phyloP scores from a whole-genome alignment of 2,329 filamentous ascomycete genomes.

The Botrytis aclada region DNA sequence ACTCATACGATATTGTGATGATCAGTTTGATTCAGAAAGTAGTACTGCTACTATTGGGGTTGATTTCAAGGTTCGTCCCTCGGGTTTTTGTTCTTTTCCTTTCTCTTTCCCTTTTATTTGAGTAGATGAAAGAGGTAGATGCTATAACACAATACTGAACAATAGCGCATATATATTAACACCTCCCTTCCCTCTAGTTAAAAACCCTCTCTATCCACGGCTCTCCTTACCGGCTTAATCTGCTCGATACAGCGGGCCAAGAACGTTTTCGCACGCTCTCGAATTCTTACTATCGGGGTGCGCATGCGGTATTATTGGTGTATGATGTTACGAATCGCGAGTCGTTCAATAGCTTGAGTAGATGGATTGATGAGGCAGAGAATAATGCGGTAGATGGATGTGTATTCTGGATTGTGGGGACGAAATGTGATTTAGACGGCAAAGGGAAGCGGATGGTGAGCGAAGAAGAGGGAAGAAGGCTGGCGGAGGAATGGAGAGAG shows the following conservation, averaged over 20 bases:
- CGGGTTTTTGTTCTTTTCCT: not conserved
- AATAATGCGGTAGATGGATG: slow-evolving; percentile 48
- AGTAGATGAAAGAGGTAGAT: not conserved
- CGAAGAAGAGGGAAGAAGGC: slow-evolving; percentile 46
- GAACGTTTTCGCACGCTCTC: slow-evolving; percentile 95
- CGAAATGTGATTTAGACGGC: slow-evolving; percentile 47
- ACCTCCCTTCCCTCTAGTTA: slow-evolving; percentile 39
- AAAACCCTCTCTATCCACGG: slow-evolving; percentile 53
- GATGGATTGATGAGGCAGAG: slow-evolving; percentile 54
- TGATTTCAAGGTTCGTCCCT: slow-evolving; percentile 49
- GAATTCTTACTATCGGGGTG: slow-evolving; percentile 91
- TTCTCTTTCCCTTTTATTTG: not conserved
- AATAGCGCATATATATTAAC: not conserved
- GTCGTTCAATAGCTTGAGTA: slow-evolving; percentile 51
- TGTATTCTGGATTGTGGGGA: slow-evolving; percentile 51
- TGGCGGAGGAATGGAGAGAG: slow-evolving; percentile 39
- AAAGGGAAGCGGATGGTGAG: slow-evolving; percentile 45
- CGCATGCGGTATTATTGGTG: slow-evolving; percentile 89
- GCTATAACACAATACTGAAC: no score
- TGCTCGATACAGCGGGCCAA: slow-evolving; percentile 86
- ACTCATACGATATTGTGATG: slow-evolving; percentile 53
- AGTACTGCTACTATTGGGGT: slow-evolving; percentile 56
- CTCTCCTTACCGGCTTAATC: slow-evolving; percentile 50
- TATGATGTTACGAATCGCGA: slow-evolving; percentile 78
- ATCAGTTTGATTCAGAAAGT: slow-evolving; percentile 54